Evolutionary conservation across 192 early-diverging fungal species (phyloP).

Genomic region (Coemansia sp.): DNA sequence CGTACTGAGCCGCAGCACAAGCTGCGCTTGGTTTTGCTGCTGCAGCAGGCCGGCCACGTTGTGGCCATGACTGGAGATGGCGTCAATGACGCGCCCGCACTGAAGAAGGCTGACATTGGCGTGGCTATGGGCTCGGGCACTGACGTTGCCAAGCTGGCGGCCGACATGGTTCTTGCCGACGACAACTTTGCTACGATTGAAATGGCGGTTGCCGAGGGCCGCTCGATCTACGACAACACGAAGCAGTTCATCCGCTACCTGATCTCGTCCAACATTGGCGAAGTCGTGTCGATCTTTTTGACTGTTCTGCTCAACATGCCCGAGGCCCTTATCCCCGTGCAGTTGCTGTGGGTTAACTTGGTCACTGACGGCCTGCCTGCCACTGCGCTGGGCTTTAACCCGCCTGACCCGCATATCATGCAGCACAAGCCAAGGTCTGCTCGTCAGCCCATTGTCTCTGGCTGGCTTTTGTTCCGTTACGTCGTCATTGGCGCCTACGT

Average conservation of each 20-base stretch:
- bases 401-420: slow-evolving; percentile 97
- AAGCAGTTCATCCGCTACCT: slow-evolving; percentile 99
- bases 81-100: slow-evolving; percentile 97
- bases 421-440: slow-evolving; percentile 78
- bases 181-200: slow-evolving; percentile 99
- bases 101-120: slow-evolving; percentile 98
- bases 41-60: slow-evolving; percentile 69
- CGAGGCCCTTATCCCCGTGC: slow-evolving; percentile 96
- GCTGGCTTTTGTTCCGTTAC: slow-evolving; percentile 96
- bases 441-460: slow-evolving; percentile 85
- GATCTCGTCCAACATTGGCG: slow-evolving; percentile 98
- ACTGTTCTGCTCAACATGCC: slow-evolving; percentile 96
- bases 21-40: slow-evolving; percentile 86
- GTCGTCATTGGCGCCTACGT: slow-evolving; percentile 91
- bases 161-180: slow-evolving; percentile 97
- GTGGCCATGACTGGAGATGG: slow-evolving; percentile 90
- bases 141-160: slow-evolving; percentile 96
- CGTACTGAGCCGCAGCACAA: slow-evolving; percentile 97
- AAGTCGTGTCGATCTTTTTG: slow-evolving; percentile 96
- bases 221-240: slow-evolving; percentile 98
- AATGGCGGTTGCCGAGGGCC: slow-evolving; percentile 95
- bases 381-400: slow-evolving; percentile 97
- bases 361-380: slow-evolving; percentile 98
- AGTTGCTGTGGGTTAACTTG: slow-evolving; percentile 98
- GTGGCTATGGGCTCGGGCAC: slow-evolving; percentile 98